Evolutionary conservation across 2,329 filamentous ascomycete genomes (phyloP).

Genomic region (Colletotrichum horii): DNA sequence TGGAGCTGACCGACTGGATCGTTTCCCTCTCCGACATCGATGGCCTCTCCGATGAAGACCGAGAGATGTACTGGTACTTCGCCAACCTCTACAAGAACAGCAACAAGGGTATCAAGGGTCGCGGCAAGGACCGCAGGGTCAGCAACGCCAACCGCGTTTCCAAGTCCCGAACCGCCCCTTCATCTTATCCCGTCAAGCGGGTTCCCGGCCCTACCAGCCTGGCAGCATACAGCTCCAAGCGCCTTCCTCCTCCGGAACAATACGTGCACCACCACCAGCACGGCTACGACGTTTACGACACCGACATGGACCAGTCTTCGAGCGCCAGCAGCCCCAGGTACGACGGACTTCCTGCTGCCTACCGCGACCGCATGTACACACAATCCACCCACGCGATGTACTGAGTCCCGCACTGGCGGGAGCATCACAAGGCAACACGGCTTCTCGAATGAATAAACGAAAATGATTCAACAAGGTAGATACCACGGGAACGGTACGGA

Average conservation of each 20-base stretch:
- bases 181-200: constrained; percentile 18
- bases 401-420: neutral
- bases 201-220: constrained; percentile 13
- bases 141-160: constrained; percentile 27
- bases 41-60: constrained; percentile 69
- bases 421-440: neutral
- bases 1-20: constrained; percentile 74
- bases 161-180: constrained; percentile 24
- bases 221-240: constrained; percentile 19
- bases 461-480: neutral
- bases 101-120: constrained; percentile 97
- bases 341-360: neutral
- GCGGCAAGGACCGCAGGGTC: constrained; percentile 83
- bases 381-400: constrained; percentile 11
- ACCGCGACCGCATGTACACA: constrained; percentile 16
- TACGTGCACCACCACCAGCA: constrained; percentile 18
- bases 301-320: constrained; percentile 20
- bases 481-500: constrained; percentile 4
- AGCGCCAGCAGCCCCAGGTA: constrained; percentile 20
- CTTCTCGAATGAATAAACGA: constrained; percentile 3
- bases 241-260: constrained; percentile 15
- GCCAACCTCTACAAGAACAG: constrained; percentile 91
- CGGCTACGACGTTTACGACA: constrained; percentile 18
- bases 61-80: constrained; percentile 85
- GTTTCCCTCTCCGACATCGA: constrained; percentile 66